phyloP scores from a whole-genome alignment of 805 yeast genomes.

The Blastobotrys terrestris region DNA sequence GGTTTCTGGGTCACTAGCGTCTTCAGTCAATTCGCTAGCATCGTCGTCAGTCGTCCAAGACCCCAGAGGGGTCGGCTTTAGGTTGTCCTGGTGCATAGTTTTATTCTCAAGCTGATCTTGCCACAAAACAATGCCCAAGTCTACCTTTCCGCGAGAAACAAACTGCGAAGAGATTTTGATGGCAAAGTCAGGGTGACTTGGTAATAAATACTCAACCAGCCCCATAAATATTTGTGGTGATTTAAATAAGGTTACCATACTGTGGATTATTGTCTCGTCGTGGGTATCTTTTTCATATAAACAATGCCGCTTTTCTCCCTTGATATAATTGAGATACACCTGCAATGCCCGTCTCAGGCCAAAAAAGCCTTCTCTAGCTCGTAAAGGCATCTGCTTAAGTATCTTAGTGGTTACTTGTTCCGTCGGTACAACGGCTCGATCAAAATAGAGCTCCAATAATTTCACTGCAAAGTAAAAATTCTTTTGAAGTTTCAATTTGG shows the following conservation, averaged over 20 bases:
- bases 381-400: not conserved
- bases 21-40: not conserved
- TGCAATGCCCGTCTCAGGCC: not conserved
- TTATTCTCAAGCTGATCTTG: not conserved
- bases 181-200: not conserved
- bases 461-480: not conserved
- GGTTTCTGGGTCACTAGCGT: not conserved
- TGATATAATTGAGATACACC: not conserved
- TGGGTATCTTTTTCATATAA: not conserved
- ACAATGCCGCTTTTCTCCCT: not conserved
- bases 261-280: not conserved
- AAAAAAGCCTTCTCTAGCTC: too few species aligned
- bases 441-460: not conserved
- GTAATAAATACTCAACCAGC: not conserved
- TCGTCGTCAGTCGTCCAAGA: not conserved
- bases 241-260: not conserved
- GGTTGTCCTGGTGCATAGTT: not conserved
- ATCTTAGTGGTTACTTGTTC: not conserved
- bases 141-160: not conserved
- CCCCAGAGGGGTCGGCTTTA: not conserved
- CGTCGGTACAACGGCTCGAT: not conserved
- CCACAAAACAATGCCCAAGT: constrained; percentile 2
- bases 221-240: not conserved
- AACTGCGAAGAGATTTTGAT: constrained; percentile 1
- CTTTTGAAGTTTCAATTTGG: not conserved